phyloP scores from a whole-genome alignment of 345 rosid genomes.

The Salix arbutifolia region DNA sequence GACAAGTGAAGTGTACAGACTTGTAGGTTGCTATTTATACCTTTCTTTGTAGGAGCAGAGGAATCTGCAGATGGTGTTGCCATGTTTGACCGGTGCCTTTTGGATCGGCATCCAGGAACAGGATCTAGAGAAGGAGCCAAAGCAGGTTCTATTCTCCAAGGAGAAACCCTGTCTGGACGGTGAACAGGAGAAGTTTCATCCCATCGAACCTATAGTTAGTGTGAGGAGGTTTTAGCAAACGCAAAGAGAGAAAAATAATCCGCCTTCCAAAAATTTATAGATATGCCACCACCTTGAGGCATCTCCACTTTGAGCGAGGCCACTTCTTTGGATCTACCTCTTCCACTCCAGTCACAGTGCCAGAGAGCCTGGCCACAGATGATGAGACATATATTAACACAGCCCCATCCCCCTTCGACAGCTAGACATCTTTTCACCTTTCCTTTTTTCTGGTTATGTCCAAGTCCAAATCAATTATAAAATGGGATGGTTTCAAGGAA shows the following conservation, averaged over 20 bases:
- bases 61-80: conserved; percentile 54
- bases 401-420: background rate
- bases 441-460: background rate
- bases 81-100: conserved; percentile 55
- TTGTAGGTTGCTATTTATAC: conserved; percentile 26
- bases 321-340: conserved; percentile 57
- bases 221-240: conserved; percentile 3
- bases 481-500: background rate
- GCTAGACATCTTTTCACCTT: background rate
- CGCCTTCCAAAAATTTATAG: background rate
- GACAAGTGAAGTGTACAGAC: background rate
- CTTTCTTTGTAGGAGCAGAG: conserved; percentile 58
- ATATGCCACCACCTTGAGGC: conserved; percentile 53
- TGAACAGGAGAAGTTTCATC: conserved; percentile 66
- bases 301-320: conserved; percentile 76
- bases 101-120: conserved; percentile 54
- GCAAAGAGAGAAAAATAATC: background rate
- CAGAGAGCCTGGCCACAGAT: conserved; percentile 51
- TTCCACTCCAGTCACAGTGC: conserved; percentile 73
- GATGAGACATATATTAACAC: background rate
- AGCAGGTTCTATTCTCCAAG: conserved; percentile 86
- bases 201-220: conserved; percentile 65
- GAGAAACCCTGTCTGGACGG: conserved; percentile 86
- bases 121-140: conserved; percentile 66
- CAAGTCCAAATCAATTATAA: background rate